Evolutionary conservation across 148 eudicot species (phyloP).

Genomic region (Rhododendron ovatum): DNA sequence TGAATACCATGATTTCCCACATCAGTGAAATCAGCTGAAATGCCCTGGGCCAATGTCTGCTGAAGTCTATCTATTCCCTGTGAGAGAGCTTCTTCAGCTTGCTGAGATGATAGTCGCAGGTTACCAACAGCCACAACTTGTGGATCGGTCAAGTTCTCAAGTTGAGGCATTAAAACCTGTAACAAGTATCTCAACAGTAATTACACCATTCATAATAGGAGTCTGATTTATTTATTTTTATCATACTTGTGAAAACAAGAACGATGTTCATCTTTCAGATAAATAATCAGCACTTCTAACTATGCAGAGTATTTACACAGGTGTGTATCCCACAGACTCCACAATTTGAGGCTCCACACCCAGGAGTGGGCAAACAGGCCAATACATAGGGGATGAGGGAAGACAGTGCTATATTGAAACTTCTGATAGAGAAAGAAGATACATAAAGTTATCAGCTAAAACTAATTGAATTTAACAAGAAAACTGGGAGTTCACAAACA

Average conservation of each 20-base stretch:
- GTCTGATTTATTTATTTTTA: background rate
- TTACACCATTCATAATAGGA: background rate
- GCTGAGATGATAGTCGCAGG: conserved; percentile 57
- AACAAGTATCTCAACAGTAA: background rate
- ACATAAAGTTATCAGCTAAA: background rate
- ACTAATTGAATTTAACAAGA: background rate
- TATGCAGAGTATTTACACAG: background rate
- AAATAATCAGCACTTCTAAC: background rate
- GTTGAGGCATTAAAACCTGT: conserved; percentile 67
- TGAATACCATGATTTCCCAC: conserved; percentile 41
- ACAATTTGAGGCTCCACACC: too few species aligned
- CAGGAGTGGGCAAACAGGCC: background rate
- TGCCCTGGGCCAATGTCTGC: conserved; percentile 58
- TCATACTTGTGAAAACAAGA: background rate
- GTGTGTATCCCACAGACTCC: background rate
- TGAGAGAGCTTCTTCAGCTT: conserved; percentile 89
- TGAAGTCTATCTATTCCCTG: conserved; percentile 92
- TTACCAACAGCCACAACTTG: conserved; percentile 40
- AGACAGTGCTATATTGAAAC: background rate
- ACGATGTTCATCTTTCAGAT: background rate
- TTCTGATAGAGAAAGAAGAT: background rate
- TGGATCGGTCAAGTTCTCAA: conserved; percentile 52
- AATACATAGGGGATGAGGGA: background rate
- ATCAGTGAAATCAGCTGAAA: conserved; percentile 24
- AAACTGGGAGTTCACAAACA: background rate